Conservation (phyloP, 768 basidiomycete genomes). For the Naganishia onofrii region DNA sequence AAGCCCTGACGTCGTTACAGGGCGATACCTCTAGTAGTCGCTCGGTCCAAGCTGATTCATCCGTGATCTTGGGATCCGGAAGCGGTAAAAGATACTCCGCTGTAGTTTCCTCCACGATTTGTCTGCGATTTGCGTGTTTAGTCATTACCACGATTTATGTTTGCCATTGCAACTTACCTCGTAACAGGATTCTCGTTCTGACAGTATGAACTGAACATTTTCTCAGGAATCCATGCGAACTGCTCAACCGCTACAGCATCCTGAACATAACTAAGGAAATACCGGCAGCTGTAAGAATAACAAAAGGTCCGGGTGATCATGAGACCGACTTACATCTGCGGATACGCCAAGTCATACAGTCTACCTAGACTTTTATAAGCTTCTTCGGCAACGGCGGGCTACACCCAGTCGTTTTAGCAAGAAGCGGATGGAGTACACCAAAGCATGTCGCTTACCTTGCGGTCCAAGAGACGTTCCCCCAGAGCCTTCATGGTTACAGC, state of each 20-base stretch:
- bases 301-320: not conserved
- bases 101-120: conserved; percentile 66
- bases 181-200: conserved; percentile 60
- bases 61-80: conserved; percentile 57
- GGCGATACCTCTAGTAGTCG: conserved; percentile 70
- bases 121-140: conserved; percentile 50
- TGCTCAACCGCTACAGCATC: conserved; percentile 70
- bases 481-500: conserved; percentile 63
- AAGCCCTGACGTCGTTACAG: conserved; percentile 62
- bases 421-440: not conserved
- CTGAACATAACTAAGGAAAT: conserved; percentile 66
- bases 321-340: conserved; percentile 71
- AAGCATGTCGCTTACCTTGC: conserved; percentile 61
- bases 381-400: conserved; percentile 57
- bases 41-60: conserved; percentile 81
- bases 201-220: conserved; percentile 61
- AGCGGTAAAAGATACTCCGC: conserved; percentile 79
- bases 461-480: conserved; percentile 73
- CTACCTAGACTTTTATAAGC: conserved; percentile 73
- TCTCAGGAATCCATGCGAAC: conserved; percentile 89
- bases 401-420: not conserved
- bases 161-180: conserved; percentile 55
- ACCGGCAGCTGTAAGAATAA: not conserved
- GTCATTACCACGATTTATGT: not conserved
- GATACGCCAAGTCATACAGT: conserved; percentile 75